Evolutionary conservation across 2,329 filamentous ascomycete genomes (phyloP), one percentile per base, ranked within the genome.

Genomic region (Pseudogymnoascus sp.): DNA sequence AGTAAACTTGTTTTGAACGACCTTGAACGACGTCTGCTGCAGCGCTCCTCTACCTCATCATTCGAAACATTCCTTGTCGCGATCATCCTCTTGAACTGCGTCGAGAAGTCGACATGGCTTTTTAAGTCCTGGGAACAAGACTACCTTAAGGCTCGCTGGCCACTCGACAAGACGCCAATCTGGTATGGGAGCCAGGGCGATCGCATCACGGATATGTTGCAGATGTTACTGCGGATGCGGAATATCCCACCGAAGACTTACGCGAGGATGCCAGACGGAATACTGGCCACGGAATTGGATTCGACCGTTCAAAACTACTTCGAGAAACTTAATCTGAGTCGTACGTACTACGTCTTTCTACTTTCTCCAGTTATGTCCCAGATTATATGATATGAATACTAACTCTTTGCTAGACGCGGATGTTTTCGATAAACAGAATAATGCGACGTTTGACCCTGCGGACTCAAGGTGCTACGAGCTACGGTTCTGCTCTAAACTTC

Each of bases 71-170:
- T 85, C 68, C 79, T 88, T 22, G 81, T 84, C 2, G 81, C 83
- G 2, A 73, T 88, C 62, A 82, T 88, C 62, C 82, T 88, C 65
- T 79, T 88, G 59, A 87, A 86, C 69, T 87, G 84, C 67, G 78
- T 88, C 12, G 86, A 89, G 70, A 88, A 88, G 74, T 85, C 84
- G 0, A 88, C 85, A 0, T 89, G 85, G 86, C 82, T 84, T 0
- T 88, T 88, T 75, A 86, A 87, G 66, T 84, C 83, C 1, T 89
- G 85, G 84, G 84, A 87, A 68, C 83, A 87, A 70, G 80, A 84
- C 62, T 81, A 82, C 60, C 78, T 87, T 40, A 67, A 71, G 41
- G 65, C 68, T 26, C 79, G 82, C 2, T 88, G 85, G 85, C 86
- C 86, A 3, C 76, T 88, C 2, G 83, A 85, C 38, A 79, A 79